These are phyloP conservation scores for Achlya hypogyna DNA, from an alignment of 352 stramenopile species.

Conservation along the genomic window DNA sequence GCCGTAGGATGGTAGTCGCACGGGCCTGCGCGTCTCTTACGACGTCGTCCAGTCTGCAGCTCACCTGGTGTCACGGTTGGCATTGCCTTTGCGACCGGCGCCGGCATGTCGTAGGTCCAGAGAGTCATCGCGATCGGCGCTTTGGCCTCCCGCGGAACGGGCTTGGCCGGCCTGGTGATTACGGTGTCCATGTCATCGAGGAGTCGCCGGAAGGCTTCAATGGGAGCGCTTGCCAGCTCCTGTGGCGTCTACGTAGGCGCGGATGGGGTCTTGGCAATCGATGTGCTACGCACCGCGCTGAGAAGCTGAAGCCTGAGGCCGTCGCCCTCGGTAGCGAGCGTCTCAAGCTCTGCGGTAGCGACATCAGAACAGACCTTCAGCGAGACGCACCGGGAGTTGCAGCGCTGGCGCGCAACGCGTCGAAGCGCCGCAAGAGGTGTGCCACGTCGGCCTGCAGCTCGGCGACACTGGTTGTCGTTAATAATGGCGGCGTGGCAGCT, in stretches of 20 bases:
- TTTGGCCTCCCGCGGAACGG: neutral
- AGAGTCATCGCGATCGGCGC: neutral
- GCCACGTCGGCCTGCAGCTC: neutral
- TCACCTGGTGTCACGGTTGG: neutral
- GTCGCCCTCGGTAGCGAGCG: neutral
- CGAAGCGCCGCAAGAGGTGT: neutral
- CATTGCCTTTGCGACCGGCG: neutral
- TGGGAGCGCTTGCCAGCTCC: neutral
- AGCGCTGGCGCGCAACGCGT: neutral
- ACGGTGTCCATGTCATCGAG: neutral
- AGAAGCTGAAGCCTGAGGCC: neutral
- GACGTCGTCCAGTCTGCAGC: neutral
- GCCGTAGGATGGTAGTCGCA: neutral
- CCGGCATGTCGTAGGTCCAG: conserved; percentile 1
- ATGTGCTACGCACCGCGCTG: neutral
- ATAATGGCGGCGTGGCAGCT: neutral
- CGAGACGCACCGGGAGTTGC: neutral
- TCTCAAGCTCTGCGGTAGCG: neutral
- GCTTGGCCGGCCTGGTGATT: no score
- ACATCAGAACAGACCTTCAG: neutral
- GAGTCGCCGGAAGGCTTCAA: neutral
- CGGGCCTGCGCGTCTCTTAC: neutral
- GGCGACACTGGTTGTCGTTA: neutral
- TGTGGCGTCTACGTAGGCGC: neutral
- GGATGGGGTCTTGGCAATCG: neutral